Percentiles rank a stretch among this genome's conserved stretches.
phyloP scores from a whole-genome alignment of 306 rosid genomes.

The Quercus gilva region DNA sequence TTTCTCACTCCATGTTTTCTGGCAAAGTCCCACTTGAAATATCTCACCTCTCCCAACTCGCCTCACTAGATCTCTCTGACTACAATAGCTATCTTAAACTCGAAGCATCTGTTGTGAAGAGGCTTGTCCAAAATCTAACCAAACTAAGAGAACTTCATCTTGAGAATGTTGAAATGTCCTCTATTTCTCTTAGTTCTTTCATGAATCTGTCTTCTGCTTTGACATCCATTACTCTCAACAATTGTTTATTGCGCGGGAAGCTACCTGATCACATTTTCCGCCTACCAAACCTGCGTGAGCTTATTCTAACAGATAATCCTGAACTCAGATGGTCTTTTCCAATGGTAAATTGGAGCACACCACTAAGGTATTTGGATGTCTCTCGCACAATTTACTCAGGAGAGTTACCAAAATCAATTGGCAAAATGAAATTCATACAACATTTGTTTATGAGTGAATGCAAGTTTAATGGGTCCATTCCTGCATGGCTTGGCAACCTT shows the following conservation, averaged over 20 bases:
- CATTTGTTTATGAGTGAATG: neutral
- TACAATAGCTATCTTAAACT: conserved; percentile 1
- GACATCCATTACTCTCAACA: neutral
- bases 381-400: neutral
- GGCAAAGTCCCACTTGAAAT: neutral
- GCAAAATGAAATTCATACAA: neutral
- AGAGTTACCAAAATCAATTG: neutral
- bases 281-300: neutral
- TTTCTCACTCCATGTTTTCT: neutral
- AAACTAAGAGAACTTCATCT: neutral
- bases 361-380: neutral
- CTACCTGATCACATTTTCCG: neutral
- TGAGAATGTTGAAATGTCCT: neutral
- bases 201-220: neutral
- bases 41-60: neutral
- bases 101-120: neutral
- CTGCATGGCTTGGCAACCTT: neutral
- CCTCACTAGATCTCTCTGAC: conserved; percentile 32
- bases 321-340: neutral
- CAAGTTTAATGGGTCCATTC: neutral
- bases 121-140: neutral
- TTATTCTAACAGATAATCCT: neutral
- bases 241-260: neutral
- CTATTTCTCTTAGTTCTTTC: neutral
- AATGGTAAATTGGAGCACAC: neutral